Conservation (phyloP, 129 eudicot species). For the Oenanthe sinensis region DNA sequence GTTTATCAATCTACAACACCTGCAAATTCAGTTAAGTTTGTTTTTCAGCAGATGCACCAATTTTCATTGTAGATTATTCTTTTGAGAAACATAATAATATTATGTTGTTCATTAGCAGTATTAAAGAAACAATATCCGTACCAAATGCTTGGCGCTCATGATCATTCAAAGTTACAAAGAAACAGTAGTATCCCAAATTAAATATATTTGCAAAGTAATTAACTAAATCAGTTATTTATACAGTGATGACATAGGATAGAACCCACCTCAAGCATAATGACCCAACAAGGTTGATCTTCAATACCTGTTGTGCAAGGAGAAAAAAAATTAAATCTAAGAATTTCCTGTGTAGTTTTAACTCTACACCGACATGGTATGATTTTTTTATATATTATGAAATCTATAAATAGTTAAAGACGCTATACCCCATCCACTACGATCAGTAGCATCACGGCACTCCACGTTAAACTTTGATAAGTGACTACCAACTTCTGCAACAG, state of each 20-base stretch:
- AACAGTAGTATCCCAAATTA: neutral
- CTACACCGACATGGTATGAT: neutral
- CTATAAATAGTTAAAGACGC: neutral
- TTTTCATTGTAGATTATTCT: neutral
- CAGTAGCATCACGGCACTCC: constrained; percentile 95
- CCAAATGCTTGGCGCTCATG: neutral
- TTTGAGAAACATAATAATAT: neutral
- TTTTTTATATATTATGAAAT: neutral
- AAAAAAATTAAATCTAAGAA: constrained; percentile 19
- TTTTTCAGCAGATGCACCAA: neutral
- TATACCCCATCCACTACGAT: constrained; percentile 89
- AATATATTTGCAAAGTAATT: neutral
- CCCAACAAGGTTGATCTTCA: constrained; percentile 85
- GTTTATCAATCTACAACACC: neutral
- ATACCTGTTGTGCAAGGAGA: constrained; percentile 53
- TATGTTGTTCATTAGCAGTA: neutral
- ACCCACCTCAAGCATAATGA: constrained; percentile 91
- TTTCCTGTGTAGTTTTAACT: constrained; percentile 17
- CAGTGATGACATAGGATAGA: constrained; percentile 2
- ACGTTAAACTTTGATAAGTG: constrained; percentile 72
- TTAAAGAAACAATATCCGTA: neutral
- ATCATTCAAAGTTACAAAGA: neutral
- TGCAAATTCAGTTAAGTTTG: neutral
- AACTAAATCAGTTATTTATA: neutral
- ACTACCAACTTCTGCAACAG: constrained; percentile 82